Evolutionary conservation across 148 eudicot species (phyloP).

Genomic region (Chenopodium album): DNA sequence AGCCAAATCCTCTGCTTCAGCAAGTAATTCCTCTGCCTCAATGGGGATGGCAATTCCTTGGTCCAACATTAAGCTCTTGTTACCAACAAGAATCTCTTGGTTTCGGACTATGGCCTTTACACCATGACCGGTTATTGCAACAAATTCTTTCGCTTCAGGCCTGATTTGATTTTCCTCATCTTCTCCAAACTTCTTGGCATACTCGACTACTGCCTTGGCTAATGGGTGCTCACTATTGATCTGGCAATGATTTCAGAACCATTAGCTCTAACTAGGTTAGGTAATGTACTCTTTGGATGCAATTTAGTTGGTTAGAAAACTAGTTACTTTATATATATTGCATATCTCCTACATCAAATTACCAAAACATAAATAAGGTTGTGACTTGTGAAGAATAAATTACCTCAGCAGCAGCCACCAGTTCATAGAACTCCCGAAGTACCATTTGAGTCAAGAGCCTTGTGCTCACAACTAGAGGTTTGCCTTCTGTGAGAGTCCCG

Average conservation of each 20-base stretch:
- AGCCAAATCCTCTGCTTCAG: constrained; percentile 71
- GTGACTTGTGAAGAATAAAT: background rate
- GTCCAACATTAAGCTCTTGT: constrained; percentile 71
- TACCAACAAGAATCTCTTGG: constrained; percentile 78
- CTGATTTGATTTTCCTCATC: constrained; percentile 51
- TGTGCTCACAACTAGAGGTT: constrained; percentile 80
- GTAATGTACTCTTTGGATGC: background rate
- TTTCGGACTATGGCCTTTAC: constrained; percentile 61
- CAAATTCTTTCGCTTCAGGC: constrained; percentile 72
- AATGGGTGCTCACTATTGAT: constrained; percentile 92
- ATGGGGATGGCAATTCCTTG: constrained; percentile 44
- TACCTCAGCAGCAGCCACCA: constrained; percentile 96
- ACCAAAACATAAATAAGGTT: background rate
- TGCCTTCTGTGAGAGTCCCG: constrained; percentile 88
- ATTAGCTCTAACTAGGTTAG: background rate
- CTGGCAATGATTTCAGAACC: constrained; percentile 26
- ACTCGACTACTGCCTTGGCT: constrained; percentile 85
- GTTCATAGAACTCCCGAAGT: constrained; percentile 67
- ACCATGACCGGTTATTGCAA: constrained; percentile 74
- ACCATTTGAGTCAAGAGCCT: constrained; percentile 64
- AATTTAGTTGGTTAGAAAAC: background rate
- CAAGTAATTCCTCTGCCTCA: constrained; percentile 73
- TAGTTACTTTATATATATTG: background rate
- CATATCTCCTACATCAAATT: background rate
- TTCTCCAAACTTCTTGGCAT: constrained; percentile 71